These are phyloP conservation scores for Amoeboaphelidium occidentale DNA, from an alignment of 371 early-diverging fungal species.

Conservation along the genomic window DNA sequence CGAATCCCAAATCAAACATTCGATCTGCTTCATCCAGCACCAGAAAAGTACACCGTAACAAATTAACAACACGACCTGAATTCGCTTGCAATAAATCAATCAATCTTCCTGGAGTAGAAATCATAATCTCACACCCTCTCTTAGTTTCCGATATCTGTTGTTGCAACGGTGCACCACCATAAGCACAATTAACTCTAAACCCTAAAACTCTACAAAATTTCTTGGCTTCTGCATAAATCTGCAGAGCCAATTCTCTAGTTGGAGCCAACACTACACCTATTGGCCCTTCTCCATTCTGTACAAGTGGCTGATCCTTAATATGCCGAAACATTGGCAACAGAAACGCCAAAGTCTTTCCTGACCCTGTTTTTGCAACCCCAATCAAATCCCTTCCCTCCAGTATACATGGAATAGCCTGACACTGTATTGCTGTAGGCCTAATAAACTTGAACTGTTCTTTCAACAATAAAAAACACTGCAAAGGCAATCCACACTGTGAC, in stretches of 20 bases:
- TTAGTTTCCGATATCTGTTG: constrained; percentile 95
- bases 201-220: constrained; percentile 58
- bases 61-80: constrained; percentile 80
- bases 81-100: constrained; percentile 95
- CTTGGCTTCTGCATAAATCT: constrained; percentile 81
- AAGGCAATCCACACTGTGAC: constrained; percentile 75
- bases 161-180: constrained; percentile 94
- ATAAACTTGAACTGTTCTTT: constrained; percentile 49
- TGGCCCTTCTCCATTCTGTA: constrained; percentile 69
- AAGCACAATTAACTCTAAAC: constrained; percentile 68
- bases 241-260: constrained; percentile 95
- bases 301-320: constrained; percentile 74
- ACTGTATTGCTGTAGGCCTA: constrained; percentile 82
- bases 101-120: constrained; percentile 98
- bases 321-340: constrained; percentile 88
- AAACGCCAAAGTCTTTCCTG: constrained; percentile 92
- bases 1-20: constrained; percentile 95
- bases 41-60: constrained; percentile 77
- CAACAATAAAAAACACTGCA: constrained; percentile 34
- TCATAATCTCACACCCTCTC: constrained; percentile 91
- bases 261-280: constrained; percentile 94
- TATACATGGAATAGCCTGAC: constrained; percentile 92
- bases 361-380: constrained; percentile 98
- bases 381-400: constrained; percentile 93
- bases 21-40: constrained; percentile 98